A percentile compares a stretch with the other conserved stretches of the same genome.
phyloP scores from a whole-genome alignment of 2,329 filamentous ascomycete genomes.

The Talaromyces sp. region DNA sequence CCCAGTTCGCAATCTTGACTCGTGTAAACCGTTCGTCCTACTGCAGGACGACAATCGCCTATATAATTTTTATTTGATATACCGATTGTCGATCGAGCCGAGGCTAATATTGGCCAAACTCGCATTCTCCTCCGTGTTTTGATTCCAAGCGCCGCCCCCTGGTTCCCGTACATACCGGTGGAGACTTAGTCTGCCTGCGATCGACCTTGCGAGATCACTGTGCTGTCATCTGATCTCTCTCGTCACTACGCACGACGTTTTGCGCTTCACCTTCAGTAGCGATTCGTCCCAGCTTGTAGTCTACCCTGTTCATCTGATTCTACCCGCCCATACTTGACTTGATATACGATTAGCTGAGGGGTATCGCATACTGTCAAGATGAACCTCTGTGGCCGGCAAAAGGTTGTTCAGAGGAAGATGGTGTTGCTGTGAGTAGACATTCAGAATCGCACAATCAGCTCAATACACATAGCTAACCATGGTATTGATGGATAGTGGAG shows the following conservation, averaged over 20 bases:
- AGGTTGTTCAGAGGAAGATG: conserved; percentile 93
- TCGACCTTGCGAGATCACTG: neutral
- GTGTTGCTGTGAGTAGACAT: conserved; percentile 67
- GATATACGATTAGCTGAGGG: neutral
- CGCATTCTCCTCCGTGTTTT: conserved; percentile 9
- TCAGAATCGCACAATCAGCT: neutral
- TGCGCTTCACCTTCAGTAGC: neutral
- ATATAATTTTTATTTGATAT: neutral
- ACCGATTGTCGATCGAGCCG: neutral
- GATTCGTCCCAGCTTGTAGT: neutral
- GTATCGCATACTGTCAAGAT: conserved; percentile 29
- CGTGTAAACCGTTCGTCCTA: neutral
- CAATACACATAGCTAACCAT: neutral
- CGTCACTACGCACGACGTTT: neutral
- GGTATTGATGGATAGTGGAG: conserved; percentile 59
- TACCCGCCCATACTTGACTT: neutral
- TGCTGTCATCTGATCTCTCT: neutral
- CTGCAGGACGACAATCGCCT: neutral
- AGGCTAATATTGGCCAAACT: neutral
- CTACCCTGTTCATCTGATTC: neutral
- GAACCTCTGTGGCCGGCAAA: conserved; percentile 66
- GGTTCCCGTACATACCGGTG: conserved; percentile 11
- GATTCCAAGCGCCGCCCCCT: conserved; percentile 8
- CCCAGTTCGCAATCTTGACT: neutral
- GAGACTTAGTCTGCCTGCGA: neutral